Conservation (phyloP, 106 monocot genomes). For the Platanthera guangdongensis region DNA sequence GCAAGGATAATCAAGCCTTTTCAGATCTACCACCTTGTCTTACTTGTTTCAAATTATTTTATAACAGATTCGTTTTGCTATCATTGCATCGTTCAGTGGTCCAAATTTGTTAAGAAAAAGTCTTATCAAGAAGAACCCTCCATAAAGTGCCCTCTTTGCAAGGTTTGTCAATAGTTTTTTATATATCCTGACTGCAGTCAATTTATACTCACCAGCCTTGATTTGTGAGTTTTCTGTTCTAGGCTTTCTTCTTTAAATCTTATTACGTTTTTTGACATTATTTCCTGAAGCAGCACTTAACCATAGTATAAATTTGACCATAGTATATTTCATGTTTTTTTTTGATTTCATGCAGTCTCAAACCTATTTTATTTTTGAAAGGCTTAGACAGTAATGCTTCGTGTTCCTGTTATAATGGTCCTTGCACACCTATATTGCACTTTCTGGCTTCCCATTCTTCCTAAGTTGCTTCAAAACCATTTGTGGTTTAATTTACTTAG, state of each 20-base stretch:
- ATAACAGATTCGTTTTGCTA: constrained; percentile 37
- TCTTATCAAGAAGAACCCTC: constrained; percentile 11
- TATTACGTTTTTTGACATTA: neutral
- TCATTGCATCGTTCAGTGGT: constrained; percentile 27
- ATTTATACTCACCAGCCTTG: neutral
- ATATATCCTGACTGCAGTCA: neutral
- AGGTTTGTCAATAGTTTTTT: constrained; percentile 16
- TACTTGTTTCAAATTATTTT: neutral
- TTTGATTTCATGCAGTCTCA: neutral
- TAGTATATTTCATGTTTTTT: neutral
- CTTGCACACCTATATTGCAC: neutral
- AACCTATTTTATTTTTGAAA: neutral
- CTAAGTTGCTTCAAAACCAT: neutral
- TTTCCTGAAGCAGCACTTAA: neutral
- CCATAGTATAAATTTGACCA: neutral
- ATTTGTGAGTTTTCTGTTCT: neutral
- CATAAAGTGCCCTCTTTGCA: constrained; percentile 35
- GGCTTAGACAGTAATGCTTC: neutral
- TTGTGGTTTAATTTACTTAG: neutral
- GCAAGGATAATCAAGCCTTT: neutral
- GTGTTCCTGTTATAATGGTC: no score
- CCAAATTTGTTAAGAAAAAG: constrained; percentile 9
- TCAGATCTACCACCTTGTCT: neutral
- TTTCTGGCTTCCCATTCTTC: neutral
- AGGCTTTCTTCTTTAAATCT: neutral